Evolutionary conservation across 208 protist species (phyloP).

Genomic region (Novymonas esmeraldas): DNA sequence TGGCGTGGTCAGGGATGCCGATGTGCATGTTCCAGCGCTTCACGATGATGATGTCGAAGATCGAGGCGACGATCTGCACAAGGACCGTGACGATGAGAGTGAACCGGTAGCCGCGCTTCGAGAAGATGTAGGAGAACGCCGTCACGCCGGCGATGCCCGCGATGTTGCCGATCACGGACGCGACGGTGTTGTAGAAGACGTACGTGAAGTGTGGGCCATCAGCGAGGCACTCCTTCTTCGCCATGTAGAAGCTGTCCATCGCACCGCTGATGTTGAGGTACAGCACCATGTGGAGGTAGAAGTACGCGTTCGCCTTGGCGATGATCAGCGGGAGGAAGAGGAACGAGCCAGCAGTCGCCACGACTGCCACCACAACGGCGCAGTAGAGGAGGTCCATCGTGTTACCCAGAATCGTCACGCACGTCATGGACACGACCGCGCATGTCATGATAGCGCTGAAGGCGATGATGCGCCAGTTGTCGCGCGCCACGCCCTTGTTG

Average conservation of each 20-base stretch:
- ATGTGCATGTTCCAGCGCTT: constrained; percentile 49
- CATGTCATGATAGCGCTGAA: constrained; percentile 33
- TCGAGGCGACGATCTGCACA: constrained; percentile 35
- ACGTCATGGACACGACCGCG: constrained; percentile 28
- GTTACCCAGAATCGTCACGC: constrained; percentile 22
- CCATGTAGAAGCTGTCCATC: constrained; percentile 51
- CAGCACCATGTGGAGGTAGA: constrained; percentile 41
- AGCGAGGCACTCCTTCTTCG: constrained; percentile 24
- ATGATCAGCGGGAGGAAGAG: constrained; percentile 40
- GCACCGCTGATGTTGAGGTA: constrained; percentile 56
- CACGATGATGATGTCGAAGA: constrained; percentile 65
- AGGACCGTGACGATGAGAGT: constrained; percentile 41
- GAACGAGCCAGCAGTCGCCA: constrained; percentile 22
- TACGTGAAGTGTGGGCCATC: constrained; percentile 48
- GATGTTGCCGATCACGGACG: constrained; percentile 42
- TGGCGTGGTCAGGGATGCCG: constrained; percentile 53
- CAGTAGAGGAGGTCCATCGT: constrained; percentile 22
- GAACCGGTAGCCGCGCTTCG: constrained; percentile 51
- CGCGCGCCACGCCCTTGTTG: constrained; percentile 23
- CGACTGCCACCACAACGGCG: constrained; percentile 13
- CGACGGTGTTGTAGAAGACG: constrained; percentile 50
- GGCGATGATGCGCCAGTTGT: constrained; percentile 28
- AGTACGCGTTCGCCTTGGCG: constrained; percentile 53
- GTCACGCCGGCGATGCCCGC: constrained; percentile 41
- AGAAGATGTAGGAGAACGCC: constrained; percentile 59